Base-by-base conservation (phyloP, 495 filamentous ascomycete species). In the Penicillium flavigenum region DNA sequence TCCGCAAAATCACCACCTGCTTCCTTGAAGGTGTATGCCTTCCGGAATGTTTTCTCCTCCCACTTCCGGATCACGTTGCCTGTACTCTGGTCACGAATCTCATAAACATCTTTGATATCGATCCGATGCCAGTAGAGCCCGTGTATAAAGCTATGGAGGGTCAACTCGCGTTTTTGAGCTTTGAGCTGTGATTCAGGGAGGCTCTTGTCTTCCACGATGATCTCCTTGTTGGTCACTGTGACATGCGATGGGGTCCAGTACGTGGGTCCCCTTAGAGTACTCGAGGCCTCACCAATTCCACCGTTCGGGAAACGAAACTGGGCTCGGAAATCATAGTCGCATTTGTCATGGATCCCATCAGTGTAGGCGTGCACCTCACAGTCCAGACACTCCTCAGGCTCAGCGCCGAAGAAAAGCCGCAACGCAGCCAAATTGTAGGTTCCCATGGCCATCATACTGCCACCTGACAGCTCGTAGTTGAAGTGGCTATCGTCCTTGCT, bases 91-190 rank as follows among this genome's bases (percentile, higher is more conserved):
- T 41, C 38, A 16, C 75, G 71, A 19, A 80, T 60, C n/a, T 54
- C 57, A 53, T 76, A 72, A 17, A 66, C 62, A 52, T 82, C 79
- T 4, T 72, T 60, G 6, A 85, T 64, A 54, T 79, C 75, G 47
- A 86, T 81, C 12, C 80, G 73, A 63, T 86, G 83, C 62, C 72
- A 76, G 24, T 68, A 16, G 9, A 62, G 20, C 11, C 65, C 65
- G 43, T 70, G 48, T 12, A 76, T 51, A 39, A 68, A 75, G 8
- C 70, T 55, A 27, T 70, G 56, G 39, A 73, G 32, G 5, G 56
- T 67, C 3, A 62, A 53, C 42, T 68, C 53, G 4, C 63, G 57
- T 2, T 54, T 49, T 27, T 58, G 47, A 2, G 64, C 26, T 43
- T 66, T 63, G 39, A 67, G 72, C 62, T 77, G 64, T 11, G 66